A percentile compares a stretch with the other conserved stretches of the same genome.
These are phyloP conservation scores for Chlorella sp. DNA, from an alignment of 139 green algal genomes.

Conservation along the genomic window DNA sequence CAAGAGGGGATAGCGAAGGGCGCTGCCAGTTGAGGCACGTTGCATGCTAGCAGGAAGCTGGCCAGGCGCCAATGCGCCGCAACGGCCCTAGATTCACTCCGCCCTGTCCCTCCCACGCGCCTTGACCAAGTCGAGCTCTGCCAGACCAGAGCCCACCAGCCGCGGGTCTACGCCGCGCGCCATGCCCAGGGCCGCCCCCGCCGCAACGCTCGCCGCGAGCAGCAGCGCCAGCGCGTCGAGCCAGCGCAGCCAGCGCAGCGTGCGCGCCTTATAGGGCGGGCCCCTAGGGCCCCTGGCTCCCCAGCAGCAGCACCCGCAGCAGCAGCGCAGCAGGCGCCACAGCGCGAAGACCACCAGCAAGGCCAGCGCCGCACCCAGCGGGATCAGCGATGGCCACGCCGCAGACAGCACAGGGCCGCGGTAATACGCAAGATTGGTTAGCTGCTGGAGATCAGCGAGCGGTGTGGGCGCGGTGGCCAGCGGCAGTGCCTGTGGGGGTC, in stretches of 20 bases:
- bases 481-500: neutral
- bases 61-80: neutral
- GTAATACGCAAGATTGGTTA: slow-evolving; percentile 8
- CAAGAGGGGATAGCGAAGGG: neutral
- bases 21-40: neutral
- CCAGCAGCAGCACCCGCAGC: slow-evolving; percentile 12
- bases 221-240: slow-evolving; percentile 3
- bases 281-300: neutral
- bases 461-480: slow-evolving; percentile 15
- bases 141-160: neutral
- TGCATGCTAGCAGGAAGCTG: neutral
- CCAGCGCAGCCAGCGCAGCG: neutral
- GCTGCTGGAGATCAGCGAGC: slow-evolving; percentile 5
- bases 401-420: neutral
- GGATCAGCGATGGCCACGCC: slow-evolving; percentile 20
- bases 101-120: neutral
- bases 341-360: slow-evolving; percentile 20
- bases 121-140: neutral
- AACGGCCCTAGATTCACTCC: neutral
- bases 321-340: slow-evolving; percentile 19
- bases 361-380: neutral
- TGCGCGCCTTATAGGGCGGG: neutral
- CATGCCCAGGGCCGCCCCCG: neutral
- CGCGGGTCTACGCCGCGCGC: neutral
- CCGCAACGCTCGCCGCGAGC: neutral